Conservation (phyloP, 148 eudicot species). For the Persicaria tinctoria region DNA sequence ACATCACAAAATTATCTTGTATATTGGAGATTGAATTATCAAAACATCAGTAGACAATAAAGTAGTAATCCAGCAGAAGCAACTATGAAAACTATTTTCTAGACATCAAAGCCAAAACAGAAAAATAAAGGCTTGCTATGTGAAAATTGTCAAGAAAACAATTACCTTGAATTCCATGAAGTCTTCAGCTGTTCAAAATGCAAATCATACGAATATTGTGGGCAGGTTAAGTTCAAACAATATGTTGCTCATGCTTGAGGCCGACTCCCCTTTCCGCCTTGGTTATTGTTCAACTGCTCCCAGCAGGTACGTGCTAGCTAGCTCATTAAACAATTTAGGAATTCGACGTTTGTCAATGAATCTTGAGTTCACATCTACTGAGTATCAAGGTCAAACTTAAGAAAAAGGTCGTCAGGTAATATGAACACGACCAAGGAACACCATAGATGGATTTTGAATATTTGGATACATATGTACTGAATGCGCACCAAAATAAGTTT, state of each 20-base stretch:
- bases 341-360: conserved; percentile 69
- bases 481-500: conserved; percentile 51
- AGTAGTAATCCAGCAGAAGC: background rate
- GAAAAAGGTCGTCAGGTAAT: background rate
- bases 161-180: conserved; percentile 76
- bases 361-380: conserved; percentile 75
- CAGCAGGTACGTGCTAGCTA: conserved; percentile 37
- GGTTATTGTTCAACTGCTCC: conserved; percentile 31
- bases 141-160: background rate
- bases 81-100: background rate
- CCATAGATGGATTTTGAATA: background rate
- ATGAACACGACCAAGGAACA: background rate
- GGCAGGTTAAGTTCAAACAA: conserved; percentile 70
- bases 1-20: background rate
- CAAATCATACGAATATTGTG: conserved; percentile 54
- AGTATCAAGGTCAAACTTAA: conserved; percentile 32
- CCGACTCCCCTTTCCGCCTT: conserved; percentile 41
- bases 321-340: conserved; percentile 64
- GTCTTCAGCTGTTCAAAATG: conserved; percentile 61
- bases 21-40: background rate
- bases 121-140: background rate
- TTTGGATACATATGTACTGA: conserved; percentile 90
- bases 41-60: background rate
- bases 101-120: background rate
- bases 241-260: conserved; percentile 38